Base-by-base conservation (phyloP, 2,329 filamentous ascomycete species). In the Trichophyton simii region DNA sequence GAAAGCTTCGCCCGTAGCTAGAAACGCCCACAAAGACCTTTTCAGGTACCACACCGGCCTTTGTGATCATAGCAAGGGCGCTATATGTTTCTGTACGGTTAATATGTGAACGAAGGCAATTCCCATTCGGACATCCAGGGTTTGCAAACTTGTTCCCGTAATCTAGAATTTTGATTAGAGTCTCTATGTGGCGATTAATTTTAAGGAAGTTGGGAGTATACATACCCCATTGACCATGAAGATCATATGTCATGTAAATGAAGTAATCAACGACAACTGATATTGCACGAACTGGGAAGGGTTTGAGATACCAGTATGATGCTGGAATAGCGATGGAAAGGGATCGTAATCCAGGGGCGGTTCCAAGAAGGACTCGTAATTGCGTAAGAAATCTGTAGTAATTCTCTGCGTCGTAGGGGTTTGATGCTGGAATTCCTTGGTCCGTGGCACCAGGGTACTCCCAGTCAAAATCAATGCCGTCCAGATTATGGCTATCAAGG, bases 381-480 rank as follows among this genome's bases (percentile, higher is more conserved):
- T 36, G 55, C 61, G 36, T 62, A 4, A 75, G 64, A 58, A 73
- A 72, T 18, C 62, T 22, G 2, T 69, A 63, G 61, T 75, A 77
- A 60, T 73, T 71, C 4, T 63, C 4, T 13, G 70, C 72, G 48
- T 76, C 72, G 28, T 3, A 20, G 4, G 66, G 72, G 0, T 18
- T 18, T 9, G 57, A 31, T 20, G 67, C n/a, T 0, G 74, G 74
- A 57, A 74, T 71, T 3, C 67, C 72, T 0, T 68, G 69, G 63
- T 76, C 73, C 13, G 72, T 68, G 8, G 62, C 65, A 2, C 72
- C 75, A 3, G 74, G 75, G 58, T 77, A 66, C 61, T 72, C 76
- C 64, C 68, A 72, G 52, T 76, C 75, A 62, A 73, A 61, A 58
- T 73, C 72, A 44, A 73, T 66, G 1, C 77, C 77, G 58, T 78